These are phyloP conservation scores for Nemania sp. DNA, from an alignment of 2,329 filamentous ascomycete genomes.

Conservation along the genomic window DNA sequence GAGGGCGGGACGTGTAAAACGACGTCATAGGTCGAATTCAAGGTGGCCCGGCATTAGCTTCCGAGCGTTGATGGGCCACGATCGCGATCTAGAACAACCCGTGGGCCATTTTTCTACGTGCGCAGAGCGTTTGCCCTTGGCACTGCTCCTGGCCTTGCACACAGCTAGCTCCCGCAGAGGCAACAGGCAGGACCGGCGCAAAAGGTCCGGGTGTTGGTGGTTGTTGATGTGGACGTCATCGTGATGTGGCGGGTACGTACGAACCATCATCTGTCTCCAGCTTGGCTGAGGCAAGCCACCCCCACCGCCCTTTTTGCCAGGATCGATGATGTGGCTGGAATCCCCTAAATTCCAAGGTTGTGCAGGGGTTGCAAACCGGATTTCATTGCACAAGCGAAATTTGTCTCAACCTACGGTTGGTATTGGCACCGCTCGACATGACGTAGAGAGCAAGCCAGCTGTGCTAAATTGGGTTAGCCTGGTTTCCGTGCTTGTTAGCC, in stretches of 20 bases:
- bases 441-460: too few species aligned
- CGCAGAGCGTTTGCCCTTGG: too few species aligned
- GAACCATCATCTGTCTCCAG: background rate
- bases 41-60: constrained; percentile 3
- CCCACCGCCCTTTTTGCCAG: background rate
- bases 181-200: background rate
- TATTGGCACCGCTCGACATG: too few species aligned
- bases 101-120: too few species aligned
- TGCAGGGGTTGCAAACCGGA: too few species aligned
- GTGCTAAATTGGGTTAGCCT: too few species aligned
- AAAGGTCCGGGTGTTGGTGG: constrained; percentile 13
- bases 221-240: background rate
- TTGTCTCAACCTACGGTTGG: too few species aligned
- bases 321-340: background rate
- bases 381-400: too few species aligned
- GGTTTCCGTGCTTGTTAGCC: too few species aligned
- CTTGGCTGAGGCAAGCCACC: constrained; percentile 20
- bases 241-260: background rate
- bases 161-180: too few species aligned
- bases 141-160: background rate
- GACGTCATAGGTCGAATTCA: constrained; percentile 19
- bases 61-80: background rate
- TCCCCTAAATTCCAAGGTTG: too few species aligned
- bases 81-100: constrained; percentile 14
- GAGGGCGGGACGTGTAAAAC: constrained; percentile 5